Base-by-base conservation (phyloP, 2,329 filamentous ascomycete genomes). In the Penicillium verrucosum region DNA sequence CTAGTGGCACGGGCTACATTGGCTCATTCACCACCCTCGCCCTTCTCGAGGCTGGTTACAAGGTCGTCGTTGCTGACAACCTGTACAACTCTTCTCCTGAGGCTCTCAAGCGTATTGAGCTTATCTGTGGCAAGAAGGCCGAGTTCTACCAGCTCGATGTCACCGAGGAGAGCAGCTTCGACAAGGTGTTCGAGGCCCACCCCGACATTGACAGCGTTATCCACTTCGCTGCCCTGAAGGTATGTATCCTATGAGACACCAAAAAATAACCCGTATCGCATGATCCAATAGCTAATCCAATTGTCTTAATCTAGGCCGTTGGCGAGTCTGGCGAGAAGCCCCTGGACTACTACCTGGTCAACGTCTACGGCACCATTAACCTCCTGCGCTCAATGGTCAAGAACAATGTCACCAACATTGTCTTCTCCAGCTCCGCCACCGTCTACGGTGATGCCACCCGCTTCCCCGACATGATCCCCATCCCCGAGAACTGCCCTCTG, bases 361-460 rank as follows among this genome's bases (percentile, higher is more conserved):
- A 99, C 75, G 94, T 97, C 60, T 89, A 89, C 72, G 95, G 94
- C 75, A 94, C 91, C 68, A 87, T 99, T 69, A 83, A 87, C 67
- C 89, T 99, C 46, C 85, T 99, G 61, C 84, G 87, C 63, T 87
- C 87, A 70, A 97, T 99, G 92, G 83, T 85, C 72, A 87, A 87
- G 75, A 86, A 97, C 82, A 88, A 93, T 77, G 92, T 99, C 66
- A 85, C 85, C 78, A 97, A 96, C 82, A 94, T 99, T 70, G 94
- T 99, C 77, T 99, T 99, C 81, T 97, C 93, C 59, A 97, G 92
- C 61, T 97, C 92, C 1, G 94, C 94, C 34, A 99, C 95, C 66
- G 94, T 99, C 34, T 99, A 99, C 76, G 94, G 94, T 72, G 95
- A 99, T 77, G 94, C 93, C 52, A 97, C 94, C 44, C 89, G 92